These are phyloP conservation scores for Posidonia australis DNA, from an alignment of 106 monocot genomes.

Conservation along the genomic window DNA sequence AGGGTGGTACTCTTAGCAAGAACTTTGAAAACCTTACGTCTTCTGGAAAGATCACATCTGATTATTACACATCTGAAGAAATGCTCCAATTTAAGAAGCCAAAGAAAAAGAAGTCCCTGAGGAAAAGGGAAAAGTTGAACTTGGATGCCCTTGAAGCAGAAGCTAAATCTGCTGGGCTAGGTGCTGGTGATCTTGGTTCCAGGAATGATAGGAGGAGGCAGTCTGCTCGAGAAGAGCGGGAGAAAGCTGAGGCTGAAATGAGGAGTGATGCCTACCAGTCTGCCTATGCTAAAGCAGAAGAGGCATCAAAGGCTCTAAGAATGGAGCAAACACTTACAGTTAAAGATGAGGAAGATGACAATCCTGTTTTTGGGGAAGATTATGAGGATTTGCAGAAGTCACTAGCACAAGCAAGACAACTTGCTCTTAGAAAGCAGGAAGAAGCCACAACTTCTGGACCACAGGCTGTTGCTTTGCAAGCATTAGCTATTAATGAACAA, in stretches of 20 bases:
- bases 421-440: slow-evolving; percentile 53
- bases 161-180: slow-evolving; percentile 63
- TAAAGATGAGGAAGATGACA: slow-evolving; percentile 33
- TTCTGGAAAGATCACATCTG: slow-evolving; percentile 49
- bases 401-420: slow-evolving; percentile 77
- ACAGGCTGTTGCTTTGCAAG: slow-evolving; percentile 44
- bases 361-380: slow-evolving; percentile 82
- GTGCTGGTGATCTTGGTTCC: slow-evolving; percentile 70
- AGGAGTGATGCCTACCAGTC: slow-evolving; percentile 65
- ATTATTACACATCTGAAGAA: slow-evolving; percentile 83
- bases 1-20: slow-evolving; percentile 34
- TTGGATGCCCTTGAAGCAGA: slow-evolving; percentile 93
- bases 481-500: slow-evolving; percentile 35
- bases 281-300: slow-evolving; percentile 82
- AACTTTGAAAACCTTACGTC: slow-evolving; percentile 52
- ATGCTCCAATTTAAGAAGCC: slow-evolving; percentile 97
- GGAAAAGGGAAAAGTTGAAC: slow-evolving; percentile 85
- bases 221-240: slow-evolving; percentile 40
- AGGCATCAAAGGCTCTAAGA: slow-evolving; percentile 57
- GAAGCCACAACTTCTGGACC: slow-evolving; percentile 45
- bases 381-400: slow-evolving; percentile 93
- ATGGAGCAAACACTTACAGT: slow-evolving; percentile 32
- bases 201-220: slow-evolving; percentile 48
- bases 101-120: slow-evolving; percentile 90
- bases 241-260: slow-evolving; percentile 47